These are phyloP conservation scores for Arabidopsis suecica DNA, from an alignment of 345 rosid genomes.

Conservation along the genomic window DNA sequence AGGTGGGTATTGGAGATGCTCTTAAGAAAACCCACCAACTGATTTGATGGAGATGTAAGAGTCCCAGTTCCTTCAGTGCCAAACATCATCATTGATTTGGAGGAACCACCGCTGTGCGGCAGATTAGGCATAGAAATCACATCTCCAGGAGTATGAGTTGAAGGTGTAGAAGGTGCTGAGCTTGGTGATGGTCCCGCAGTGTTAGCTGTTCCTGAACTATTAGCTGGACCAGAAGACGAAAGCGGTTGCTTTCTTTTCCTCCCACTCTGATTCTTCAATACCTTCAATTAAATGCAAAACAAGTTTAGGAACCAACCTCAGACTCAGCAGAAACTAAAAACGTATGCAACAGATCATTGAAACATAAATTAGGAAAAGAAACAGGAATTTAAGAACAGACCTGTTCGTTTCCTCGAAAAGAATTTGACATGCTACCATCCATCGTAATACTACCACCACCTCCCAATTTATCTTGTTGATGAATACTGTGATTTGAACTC, in stretches of 20 bases:
- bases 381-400: constrained; percentile 54
- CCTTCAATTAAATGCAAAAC: constrained; percentile 60
- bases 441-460: constrained; percentile 66
- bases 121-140: constrained; percentile 87
- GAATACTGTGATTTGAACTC: constrained; percentile 71
- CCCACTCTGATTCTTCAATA: constrained; percentile 86
- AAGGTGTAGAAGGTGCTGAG: constrained; percentile 98
- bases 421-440: constrained; percentile 90
- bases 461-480: constrained; percentile 89
- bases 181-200: constrained; percentile 99
- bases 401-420: constrained; percentile 98
- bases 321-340: constrained; percentile 20
- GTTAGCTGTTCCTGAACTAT: constrained; percentile 98
- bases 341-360: background rate
- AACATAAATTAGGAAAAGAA: constrained; percentile 14
- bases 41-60: constrained; percentile 88
- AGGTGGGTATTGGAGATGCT: too few species aligned
- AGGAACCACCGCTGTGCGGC: constrained; percentile 82
- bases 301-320: constrained; percentile 49
- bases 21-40: constrained; percentile 68
- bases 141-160: constrained; percentile 97
- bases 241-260: constrained; percentile 98
- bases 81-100: constrained; percentile 81
- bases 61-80: constrained; percentile 77
- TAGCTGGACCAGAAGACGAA: constrained; percentile 99